Evolutionary conservation across 2,329 filamentous ascomycete genomes (phyloP), one percentile per base, ranked within the genome.

Genomic region (Thermochaetoides dissita): DNA sequence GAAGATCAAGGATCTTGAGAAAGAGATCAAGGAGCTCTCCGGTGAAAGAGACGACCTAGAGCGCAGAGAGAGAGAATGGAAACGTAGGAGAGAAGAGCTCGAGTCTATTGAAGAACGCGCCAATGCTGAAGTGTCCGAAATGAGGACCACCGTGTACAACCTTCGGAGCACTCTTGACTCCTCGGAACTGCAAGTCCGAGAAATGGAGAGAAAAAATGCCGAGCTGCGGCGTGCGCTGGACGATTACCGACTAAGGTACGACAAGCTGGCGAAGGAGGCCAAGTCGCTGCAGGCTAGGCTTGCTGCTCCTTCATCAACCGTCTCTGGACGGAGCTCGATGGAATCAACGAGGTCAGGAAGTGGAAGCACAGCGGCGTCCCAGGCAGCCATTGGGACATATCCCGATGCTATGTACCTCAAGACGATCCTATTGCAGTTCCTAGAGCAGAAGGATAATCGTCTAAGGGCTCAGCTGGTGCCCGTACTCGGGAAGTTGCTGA

Each of bases 161-260:
- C 69, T 98, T 30, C 78, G 84, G 2, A 73, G 84, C 45, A 79
- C 87, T 0, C 69, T 98, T 1, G 88, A 96, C 51, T 84, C 85
- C 38, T 89, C 83, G 32, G 91, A 98, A 62, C 79, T 74, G 56
- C 84, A 94, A 60, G 77, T 84, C 0, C 74, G 79, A 30, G 83
- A 91, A n/a, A 69, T 84, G 6, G 88, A 95, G 60, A 84, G 79
- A 62, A 84, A 94, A 56, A 83, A 81, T 49, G 65, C 68, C 0
- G 87, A 94, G 46, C 64, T 94, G 39, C 74, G 83, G 37, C 75
- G 77, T 35, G 69, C 81, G 30, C 71, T 93, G 2, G 86, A 94
- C 52, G 88, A 95, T 50, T 76, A 79, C 29, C 80, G 81, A 49
- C 67, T 71, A 42, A 75, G 83, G 9, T 76, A 89, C 47, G 88